Evolutionary conservation across 495 filamentous ascomycete genomes (phyloP), one percentile per base, ranked within the genome.

Genomic region (Aspergillus incahuasiensis): DNA sequence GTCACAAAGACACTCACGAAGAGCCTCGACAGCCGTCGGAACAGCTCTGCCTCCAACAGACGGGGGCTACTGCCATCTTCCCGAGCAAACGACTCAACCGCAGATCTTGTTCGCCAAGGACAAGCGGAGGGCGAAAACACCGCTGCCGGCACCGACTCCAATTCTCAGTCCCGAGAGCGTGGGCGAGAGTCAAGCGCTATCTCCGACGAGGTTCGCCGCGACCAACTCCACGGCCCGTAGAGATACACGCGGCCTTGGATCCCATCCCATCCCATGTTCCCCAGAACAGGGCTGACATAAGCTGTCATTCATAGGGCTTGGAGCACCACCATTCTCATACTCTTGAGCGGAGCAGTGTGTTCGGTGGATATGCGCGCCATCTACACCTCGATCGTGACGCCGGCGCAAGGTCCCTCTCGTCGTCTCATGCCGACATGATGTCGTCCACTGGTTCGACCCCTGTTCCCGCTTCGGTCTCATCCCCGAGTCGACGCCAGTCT

Each of bases 21-120:
- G 70, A 94, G 87, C 65, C 81, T 97, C 9, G 91, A 97, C 67
- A 95, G 89, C 68, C 84, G 92, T 38, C 85, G 92, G 21, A 92
- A 90, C 62, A 96, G 91, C 66, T 85, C 86, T 32, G 85, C 80
- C 32, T 35, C 32, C 43, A 90, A 83, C 38, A 50, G 32, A 70
- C 90, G 89, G 62, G 86, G 75, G 9, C 63, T 68, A 13, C 66
- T 68, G 9, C 69, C 68, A 9, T 67, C 62, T 2, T 66, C 69
- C 44, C 70, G 58, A 13, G 65, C 64, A 34, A 66, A 71, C 22
- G 71, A 75, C 45, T 73, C 74, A 4, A 55, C 67, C 1, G 55
- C 63, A 12, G 73, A 79, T 50, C 64, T 74, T 13, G 66, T 67
- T 11, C 69, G 70, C 15, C 60, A 68, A n/a, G 32, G 8, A 6